Conservation (phyloP, 306 rosid genomes). For the Echinosophora koreensis region DNA sequence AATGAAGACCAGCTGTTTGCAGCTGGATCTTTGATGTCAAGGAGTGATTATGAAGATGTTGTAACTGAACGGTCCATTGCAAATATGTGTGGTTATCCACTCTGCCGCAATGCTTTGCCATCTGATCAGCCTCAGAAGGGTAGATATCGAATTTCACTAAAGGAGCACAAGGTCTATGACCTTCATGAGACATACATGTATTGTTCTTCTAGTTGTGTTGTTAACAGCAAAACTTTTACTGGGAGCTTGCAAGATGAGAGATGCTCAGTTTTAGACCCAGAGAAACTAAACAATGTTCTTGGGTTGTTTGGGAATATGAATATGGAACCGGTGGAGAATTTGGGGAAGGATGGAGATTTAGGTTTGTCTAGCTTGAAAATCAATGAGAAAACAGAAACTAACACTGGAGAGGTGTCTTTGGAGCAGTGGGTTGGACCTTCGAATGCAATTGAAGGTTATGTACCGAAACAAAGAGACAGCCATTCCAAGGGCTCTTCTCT, state of each 20-base stretch:
- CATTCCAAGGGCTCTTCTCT: slow-evolving; percentile 45
- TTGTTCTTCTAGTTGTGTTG: slow-evolving; percentile 77
- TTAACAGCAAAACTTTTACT: slow-evolving; percentile 72
- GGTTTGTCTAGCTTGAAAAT: slow-evolving; percentile 71
- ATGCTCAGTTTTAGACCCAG: slow-evolving; percentile 59
- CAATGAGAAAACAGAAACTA: slow-evolving; percentile 63
- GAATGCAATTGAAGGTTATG: slow-evolving; percentile 95
- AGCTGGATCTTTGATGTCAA: slow-evolving; percentile 81
- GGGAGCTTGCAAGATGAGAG: slow-evolving; percentile 73
- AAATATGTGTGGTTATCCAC: slow-evolving; percentile 72
- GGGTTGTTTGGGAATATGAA: slow-evolving; percentile 57
- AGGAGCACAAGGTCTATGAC: slow-evolving; percentile 87
- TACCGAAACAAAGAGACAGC: slow-evolving; percentile 64
- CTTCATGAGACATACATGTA: slow-evolving; percentile 77
- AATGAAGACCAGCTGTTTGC: slow-evolving; percentile 75
- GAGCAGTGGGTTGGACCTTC: slow-evolving; percentile 88
- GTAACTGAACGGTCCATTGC: slow-evolving; percentile 83
- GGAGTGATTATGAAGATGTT: slow-evolving; percentile 82
- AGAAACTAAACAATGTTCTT: slow-evolving; percentile 62
- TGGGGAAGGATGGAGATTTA: slow-evolving; percentile 58
- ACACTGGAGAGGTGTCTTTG: slow-evolving; percentile 59
- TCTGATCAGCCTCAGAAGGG: slow-evolving; percentile 70
- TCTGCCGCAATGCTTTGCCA: slow-evolving; percentile 59
- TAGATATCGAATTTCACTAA: slow-evolving; percentile 75
- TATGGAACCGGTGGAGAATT: slow-evolving; percentile 51